These are phyloP conservation scores for Gossypium longicalyx DNA, from an alignment of 345 rosid genomes.

Conservation along the genomic window DNA sequence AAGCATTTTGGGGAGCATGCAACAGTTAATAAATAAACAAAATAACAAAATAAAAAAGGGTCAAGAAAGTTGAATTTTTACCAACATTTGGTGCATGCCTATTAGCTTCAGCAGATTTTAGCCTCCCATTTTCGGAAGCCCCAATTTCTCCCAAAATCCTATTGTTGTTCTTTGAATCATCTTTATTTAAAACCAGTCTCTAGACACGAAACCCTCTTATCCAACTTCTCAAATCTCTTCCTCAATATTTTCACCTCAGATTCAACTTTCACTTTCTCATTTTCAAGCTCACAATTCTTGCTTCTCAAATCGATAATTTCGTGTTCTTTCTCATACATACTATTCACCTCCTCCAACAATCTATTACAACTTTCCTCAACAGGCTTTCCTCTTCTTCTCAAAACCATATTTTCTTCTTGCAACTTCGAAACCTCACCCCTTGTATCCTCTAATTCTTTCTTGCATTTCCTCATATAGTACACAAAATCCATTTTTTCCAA, in stretches of 20 bases:
- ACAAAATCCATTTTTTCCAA: neutral
- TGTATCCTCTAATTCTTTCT: too few relatives aligned
- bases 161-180: neutral
- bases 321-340: neutral
- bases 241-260: neutral
- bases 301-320: slow-evolving; percentile 5
- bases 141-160: neutral
- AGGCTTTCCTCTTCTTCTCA: neutral
- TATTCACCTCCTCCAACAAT: slow-evolving; percentile 5
- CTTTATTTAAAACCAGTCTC: slow-evolving; percentile 4
- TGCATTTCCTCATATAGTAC: too few relatives aligned
- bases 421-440: too few relatives aligned
- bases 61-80: neutral
- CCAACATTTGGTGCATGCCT: slow-evolving; percentile 1
- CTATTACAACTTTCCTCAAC: neutral
- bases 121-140: neutral
- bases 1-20: too few relatives aligned
- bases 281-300: slow-evolving; percentile 9
- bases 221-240: slow-evolving; percentile 19
- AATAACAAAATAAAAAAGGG: neutral
- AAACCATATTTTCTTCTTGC: too few relatives aligned
- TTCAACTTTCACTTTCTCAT: slow-evolving; percentile 13
- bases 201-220: slow-evolving; percentile 12
- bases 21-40: neutral
- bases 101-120: neutral